Base-by-base conservation (phyloP, 257 asterid genomes). In the Schizonepeta tenuifolia region DNA sequence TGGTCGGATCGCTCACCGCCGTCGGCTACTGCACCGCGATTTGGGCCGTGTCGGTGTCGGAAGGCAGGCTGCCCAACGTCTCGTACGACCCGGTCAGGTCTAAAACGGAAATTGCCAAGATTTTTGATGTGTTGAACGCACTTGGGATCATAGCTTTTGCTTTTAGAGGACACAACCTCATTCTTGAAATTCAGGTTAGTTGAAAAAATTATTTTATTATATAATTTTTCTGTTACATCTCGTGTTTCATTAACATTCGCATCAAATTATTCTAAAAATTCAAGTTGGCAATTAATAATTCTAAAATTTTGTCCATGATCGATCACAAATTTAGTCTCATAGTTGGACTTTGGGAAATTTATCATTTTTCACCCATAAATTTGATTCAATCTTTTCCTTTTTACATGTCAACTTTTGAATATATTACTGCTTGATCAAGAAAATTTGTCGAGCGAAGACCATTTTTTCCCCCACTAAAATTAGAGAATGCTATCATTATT, bases 131-230 rank as follows among this genome's bases (percentile, higher is more conserved):
- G 53, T 77, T 93, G 33, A 93, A 93, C 68, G 96, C 98, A 0
- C 88, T 93, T 51, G 98, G 98, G 65, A 93, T 93, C 71, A 78
- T 93, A 67, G 89, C 97, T 44, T 91, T 93, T 73, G 96, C 94
- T 58, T 93, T 93, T 70, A 84, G 96, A 75, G 98, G 98, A 5
- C 98, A 93, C 72, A 93, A 93, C 80, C 97, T 91, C 86, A 83
- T 86, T 22, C 93, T 91, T 33, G 98, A 93, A 78, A 93, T 93
- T 26, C 98, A 93, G 96, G 98, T 93, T 22, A 14, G 17, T 9
- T 18, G 0, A 10, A 1, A 2, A 56, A 12, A 9, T 33, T 7
- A 1, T 59, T 2, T 13, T 0, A 4, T 1, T 7, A 4, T 57
- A 3, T 17, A 1, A 22, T 43, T 21, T 41, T 0, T 12, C 18